Conservation (phyloP, 257 asterid genomes). For the Knoxia roxburghii region DNA sequence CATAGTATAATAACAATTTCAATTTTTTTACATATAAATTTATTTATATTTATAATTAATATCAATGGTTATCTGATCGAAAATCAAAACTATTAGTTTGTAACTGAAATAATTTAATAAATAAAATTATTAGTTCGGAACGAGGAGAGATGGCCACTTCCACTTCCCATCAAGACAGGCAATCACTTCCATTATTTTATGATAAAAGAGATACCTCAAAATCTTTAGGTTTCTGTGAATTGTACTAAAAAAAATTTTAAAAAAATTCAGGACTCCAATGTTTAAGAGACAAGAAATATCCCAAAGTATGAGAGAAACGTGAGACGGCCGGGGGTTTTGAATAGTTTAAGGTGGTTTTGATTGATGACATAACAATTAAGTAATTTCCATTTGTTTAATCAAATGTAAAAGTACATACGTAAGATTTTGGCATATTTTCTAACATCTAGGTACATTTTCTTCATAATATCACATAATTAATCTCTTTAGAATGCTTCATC, state of each 20-base stretch:
- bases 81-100: no score
- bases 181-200: slow-evolving; percentile 2
- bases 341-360: slow-evolving; percentile 1
- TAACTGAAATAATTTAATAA: no score
- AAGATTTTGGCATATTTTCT: no score
- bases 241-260: not conserved
- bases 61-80: no score
- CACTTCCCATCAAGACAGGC: not conserved
- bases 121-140: no score
- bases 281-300: slow-evolving; percentile 14
- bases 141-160: no score
- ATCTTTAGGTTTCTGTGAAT: slow-evolving; percentile 2
- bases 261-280: slow-evolving; percentile 2
- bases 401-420: not conserved
- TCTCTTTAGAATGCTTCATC: no score
- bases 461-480: no score
- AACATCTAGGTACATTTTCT: no score
- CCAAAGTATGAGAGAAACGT: slow-evolving; percentile 22
- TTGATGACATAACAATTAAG: slow-evolving; percentile 4
- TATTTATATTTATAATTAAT: no score
- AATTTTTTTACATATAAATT: no score
- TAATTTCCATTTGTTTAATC: not conserved
- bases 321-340: slow-evolving; percentile 15
- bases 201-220: not conserved
- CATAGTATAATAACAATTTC: no score